Evolutionary conservation across 208 protist species (phyloP), one percentile per base, ranked within the genome.

Genomic region (Vickermania spadyakhi): DNA sequence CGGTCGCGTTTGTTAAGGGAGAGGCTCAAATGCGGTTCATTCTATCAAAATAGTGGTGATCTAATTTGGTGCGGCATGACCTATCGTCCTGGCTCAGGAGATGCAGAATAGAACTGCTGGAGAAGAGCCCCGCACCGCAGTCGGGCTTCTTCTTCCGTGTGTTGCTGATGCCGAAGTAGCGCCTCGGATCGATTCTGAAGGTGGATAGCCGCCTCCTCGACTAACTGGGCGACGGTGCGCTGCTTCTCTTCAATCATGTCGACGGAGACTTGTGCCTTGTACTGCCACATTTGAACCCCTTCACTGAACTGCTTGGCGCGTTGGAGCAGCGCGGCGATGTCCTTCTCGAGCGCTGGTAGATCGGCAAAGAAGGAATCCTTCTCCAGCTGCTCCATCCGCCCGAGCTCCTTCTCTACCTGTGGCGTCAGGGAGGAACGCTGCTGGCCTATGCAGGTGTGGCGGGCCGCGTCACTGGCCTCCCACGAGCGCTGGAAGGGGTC

Each of bases 201-300:
- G 28, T 78, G 76, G 23, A 80, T 70, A 26, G 74, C 80, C 5
- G 76, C 70, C 52, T 86, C 80, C 31, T 89, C 77, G 27, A 94
- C 75, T 28, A 86, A 64, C 25, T 58, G 53, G 11, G 72, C 70
- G 3, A 94, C 76, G 13, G 36, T 71, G 14, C 78, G 81, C 67
- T 94, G 87, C 65, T 88, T 81, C 59, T 86, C 79, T 50, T 82
- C 77, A 49, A 94, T 88, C 54, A 68, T 66, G 26, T 79, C 65
- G 55, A 94, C 79, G 31, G 77, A 76, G 45, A 59, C 78, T 55
- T 77, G 64, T 22, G 87, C 87, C 62, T 91, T 91, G 25, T 78
- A 65, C 51, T 81, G 73, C 84, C 87, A 94, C 64, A 86, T 59
- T 13, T 88, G 77, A 25, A 94, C 79, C 13, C 78, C 84, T 11